Base-by-base conservation (phyloP, 129 eudicot species). In the Arctium lappa region DNA sequence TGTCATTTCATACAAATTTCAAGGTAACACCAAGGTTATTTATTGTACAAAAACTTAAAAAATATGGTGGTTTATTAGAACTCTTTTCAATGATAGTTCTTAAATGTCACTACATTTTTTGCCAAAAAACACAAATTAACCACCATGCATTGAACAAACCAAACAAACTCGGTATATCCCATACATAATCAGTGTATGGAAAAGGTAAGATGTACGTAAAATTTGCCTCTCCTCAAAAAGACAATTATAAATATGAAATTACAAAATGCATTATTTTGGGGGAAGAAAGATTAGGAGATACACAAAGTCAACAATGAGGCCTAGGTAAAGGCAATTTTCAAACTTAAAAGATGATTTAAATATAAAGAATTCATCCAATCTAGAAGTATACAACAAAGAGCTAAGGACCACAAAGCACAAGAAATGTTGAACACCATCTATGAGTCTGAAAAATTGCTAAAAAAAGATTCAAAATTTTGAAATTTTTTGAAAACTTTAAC, bases 251-350 rank as follows among this genome's bases (percentile, higher is more conserved):
- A 76, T 77, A 3, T 6, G 56, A 73, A 86, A 18, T 32, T 32
- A 71, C 72, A 72, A 77, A 84, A 79, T 18, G 83, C 75, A 78
- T n/a, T 69, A 36, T 77, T 50, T 77, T 76, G 79, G 53, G 77
- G 36, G 63, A 86, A 73, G 76, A 60, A 44, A 79, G 60, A 82
- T 36, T 46, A 46, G 69, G 76, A 62, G 72, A 39, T 30, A 38
- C 30, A 78, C 74, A 79, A 84, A 84, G 75, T 84, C 87, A 84
- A 73, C 75, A 84, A 78, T 62, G 74, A 69, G 42, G 73, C 87
- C 77, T 84, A 42, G 84, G 84, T 84, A 84, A 84, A 13, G 46
- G 29, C 84, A 66, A 73, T 8, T 65, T 81, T 79, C 84, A 84
- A 84, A 79, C 15, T 79, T 62, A 30, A 69, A 46, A 77, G 37